Evolutionary conservation across 2,329 filamentous ascomycete genomes (phyloP).

Genomic region (Sodiomyces alkalinus): DNA sequence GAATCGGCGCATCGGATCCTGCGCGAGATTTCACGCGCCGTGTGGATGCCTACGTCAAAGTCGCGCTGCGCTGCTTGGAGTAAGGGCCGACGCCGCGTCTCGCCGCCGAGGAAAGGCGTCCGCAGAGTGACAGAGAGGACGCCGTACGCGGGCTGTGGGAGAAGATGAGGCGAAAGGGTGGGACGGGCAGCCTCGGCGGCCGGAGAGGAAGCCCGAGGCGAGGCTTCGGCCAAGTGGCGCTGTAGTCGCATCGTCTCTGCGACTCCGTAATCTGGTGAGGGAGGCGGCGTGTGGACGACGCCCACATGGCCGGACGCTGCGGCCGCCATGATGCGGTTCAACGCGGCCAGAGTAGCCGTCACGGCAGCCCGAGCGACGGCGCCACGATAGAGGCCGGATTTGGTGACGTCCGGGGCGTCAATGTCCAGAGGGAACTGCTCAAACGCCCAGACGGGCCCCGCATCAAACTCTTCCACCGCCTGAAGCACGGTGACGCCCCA

Average conservation of each 20-base stretch:
- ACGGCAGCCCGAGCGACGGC: conserved; percentile 21
- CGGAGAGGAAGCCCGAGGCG: no score
- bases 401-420: conserved; percentile 21
- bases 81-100: conserved; percentile 19
- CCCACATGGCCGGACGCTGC: no score
- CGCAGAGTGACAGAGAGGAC: conserved; percentile 16
- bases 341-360: conserved; percentile 18
- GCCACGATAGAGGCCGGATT: conserved; percentile 23
- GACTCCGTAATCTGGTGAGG: no score
- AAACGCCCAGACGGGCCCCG: conserved; percentile 27
- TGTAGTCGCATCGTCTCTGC: no score
- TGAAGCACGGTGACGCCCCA: conserved; percentile 25
- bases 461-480: conserved; percentile 24
- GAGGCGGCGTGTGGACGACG: conserved; percentile 5
- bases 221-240: no score
- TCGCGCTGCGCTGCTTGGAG: conserved; percentile 22
- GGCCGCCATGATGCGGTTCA: conserved; percentile 18
- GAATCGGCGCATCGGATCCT: conserved; percentile 24
- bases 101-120: conserved; percentile 21
- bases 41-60: conserved; percentile 19
- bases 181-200: conserved; percentile 4
- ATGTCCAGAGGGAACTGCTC: conserved; percentile 25
- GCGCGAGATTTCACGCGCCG: conserved; percentile 21
- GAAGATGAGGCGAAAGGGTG: conserved; percentile 7
- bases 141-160: conserved; percentile 5